phyloP scores from a whole-genome alignment of 2,329 filamentous ascomycete genomes.

The Catunica adiposa region DNA sequence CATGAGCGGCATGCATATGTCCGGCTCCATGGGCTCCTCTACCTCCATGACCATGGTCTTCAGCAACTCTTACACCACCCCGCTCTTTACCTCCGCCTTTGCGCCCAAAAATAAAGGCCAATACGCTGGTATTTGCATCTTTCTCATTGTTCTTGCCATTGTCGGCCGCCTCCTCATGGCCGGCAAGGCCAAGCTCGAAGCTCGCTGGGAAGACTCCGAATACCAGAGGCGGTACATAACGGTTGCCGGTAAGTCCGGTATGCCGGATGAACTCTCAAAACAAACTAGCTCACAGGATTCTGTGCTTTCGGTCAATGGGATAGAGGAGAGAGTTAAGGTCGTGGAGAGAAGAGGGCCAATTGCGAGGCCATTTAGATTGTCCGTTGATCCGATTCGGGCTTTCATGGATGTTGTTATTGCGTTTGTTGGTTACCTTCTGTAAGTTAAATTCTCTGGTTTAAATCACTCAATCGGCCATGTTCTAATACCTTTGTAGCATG shows the following conservation, averaged over 20 bases:
- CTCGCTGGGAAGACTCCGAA: constrained; percentile 53
- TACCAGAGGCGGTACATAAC: constrained; percentile 61
- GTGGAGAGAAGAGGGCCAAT: constrained; percentile 40
- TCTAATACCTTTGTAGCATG: constrained; percentile 44
- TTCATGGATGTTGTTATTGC: constrained; percentile 52
- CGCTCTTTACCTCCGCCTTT: constrained; percentile 50
- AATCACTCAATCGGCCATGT: constrained; percentile 2
- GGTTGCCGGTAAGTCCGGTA: constrained; percentile 45
- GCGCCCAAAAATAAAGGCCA: constrained; percentile 50
- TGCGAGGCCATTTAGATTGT: constrained; percentile 61
- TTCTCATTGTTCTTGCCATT: constrained; percentile 61
- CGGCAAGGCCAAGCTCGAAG: constrained; percentile 45
- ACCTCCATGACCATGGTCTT: constrained; percentile 38
- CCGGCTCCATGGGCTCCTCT: constrained; percentile 1
- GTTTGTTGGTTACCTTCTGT: constrained; percentile 77
- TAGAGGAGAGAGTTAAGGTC: constrained; percentile 66
- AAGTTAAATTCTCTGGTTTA: constrained; percentile 26
- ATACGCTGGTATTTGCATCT: constrained; percentile 85
- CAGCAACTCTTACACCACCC: constrained; percentile 34
- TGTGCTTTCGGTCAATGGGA: constrained; percentile 55
- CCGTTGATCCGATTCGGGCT: constrained; percentile 60
- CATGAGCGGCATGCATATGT: constrained; percentile 12
- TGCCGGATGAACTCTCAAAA: constrained; percentile 41
- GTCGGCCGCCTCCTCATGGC: constrained; percentile 57
- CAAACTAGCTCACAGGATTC: constrained; percentile 48